These are phyloP conservation scores for Sugiyamaella paludigena DNA, from an alignment of 1,139 yeast genomes.

Conservation along the genomic window DNA sequence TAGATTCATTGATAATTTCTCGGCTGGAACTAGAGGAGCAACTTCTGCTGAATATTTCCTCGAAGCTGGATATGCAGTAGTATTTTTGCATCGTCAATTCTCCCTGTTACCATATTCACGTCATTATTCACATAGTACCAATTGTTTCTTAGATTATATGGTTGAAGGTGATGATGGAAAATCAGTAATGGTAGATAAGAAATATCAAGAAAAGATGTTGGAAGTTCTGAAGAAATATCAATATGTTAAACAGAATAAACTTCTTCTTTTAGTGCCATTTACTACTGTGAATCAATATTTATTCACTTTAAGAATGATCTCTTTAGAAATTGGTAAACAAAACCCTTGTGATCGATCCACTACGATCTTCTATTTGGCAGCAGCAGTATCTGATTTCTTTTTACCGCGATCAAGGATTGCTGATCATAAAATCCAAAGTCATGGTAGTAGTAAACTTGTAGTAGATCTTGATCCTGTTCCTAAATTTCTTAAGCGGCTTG, in stretches of 20 bases:
- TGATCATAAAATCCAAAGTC: constrained; percentile 90
- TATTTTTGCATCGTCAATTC: constrained; percentile 88
- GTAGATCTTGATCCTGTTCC: constrained; percentile 95
- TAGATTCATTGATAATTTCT: constrained; percentile 90
- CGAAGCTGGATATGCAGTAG: constrained; percentile 83
- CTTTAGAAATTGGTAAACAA: constrained; percentile 50
- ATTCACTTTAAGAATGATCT: constrained; percentile 71
- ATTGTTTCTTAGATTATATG: constrained; percentile 84
- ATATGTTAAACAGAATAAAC: constrained; percentile 54
- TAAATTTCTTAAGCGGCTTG: constrained; percentile 80
- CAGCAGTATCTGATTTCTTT: constrained; percentile 96
- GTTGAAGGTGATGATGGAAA: constrained; percentile 33
- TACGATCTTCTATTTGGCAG: constrained; percentile 77
- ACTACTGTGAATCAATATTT: constrained; percentile 94
- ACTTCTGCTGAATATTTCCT: constrained; percentile 90
- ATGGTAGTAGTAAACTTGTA: constrained; percentile 57
- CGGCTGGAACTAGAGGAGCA: constrained; percentile 98
- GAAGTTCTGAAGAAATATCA: constrained; percentile 65
- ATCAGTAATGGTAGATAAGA: constrained; percentile 48
- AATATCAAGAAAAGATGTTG: constrained; percentile 62
- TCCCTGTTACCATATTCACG: constrained; percentile 88
- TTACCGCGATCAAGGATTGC: constrained; percentile 83
- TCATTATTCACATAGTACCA: constrained; percentile 80
- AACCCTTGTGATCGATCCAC: constrained; percentile 31
- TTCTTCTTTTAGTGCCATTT: constrained; percentile 73